A percentile compares a stretch with the other conserved stretches of the same genome.
Conservation (phyloP, 495 filamentous ascomycete species). For the Tuber magnatum region DNA sequence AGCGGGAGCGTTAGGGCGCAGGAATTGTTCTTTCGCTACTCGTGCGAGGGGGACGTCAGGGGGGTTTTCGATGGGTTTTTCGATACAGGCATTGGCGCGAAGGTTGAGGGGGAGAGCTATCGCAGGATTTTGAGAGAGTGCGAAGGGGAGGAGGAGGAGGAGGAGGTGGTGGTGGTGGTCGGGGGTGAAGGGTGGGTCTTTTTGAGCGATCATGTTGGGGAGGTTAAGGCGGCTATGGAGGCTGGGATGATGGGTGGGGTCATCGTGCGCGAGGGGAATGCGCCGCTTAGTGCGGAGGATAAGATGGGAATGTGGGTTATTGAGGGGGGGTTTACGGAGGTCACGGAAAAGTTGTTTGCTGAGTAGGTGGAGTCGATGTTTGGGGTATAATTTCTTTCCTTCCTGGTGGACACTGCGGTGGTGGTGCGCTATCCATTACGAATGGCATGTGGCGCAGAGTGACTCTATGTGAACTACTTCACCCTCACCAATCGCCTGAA, state of each 20-base stretch:
- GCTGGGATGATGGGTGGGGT: constrained; percentile 58
- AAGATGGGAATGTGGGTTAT: constrained; percentile 45
- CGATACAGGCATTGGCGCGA: constrained; percentile 51
- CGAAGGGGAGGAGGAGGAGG: constrained; percentile 39
- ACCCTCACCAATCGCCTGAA: neutral
- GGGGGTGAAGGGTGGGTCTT: constrained; percentile 64
- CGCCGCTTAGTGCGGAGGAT: constrained; percentile 48
- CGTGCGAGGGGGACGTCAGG: constrained; percentile 50
- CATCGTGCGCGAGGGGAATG: constrained; percentile 59
- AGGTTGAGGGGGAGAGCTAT: constrained; percentile 57
- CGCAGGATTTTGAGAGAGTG: constrained; percentile 49
- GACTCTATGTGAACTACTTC: neutral
- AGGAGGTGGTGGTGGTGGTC: no score
- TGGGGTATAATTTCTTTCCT: neutral
- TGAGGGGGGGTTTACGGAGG: constrained; percentile 40
- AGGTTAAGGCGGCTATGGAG: constrained; percentile 57
- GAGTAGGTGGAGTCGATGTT: neutral
- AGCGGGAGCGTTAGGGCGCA: neutral
- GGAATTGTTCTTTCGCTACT: neutral
- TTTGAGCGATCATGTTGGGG: constrained; percentile 54
- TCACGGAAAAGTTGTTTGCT: constrained; percentile 12
- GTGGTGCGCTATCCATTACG: neutral
- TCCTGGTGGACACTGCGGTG: neutral
- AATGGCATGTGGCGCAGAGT: neutral
- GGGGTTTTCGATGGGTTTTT: constrained; percentile 54